These are phyloP conservation scores for Sporothrix brunneoviolacea DNA, from an alignment of 2,329 filamentous ascomycete species.

Conservation along the genomic window DNA sequence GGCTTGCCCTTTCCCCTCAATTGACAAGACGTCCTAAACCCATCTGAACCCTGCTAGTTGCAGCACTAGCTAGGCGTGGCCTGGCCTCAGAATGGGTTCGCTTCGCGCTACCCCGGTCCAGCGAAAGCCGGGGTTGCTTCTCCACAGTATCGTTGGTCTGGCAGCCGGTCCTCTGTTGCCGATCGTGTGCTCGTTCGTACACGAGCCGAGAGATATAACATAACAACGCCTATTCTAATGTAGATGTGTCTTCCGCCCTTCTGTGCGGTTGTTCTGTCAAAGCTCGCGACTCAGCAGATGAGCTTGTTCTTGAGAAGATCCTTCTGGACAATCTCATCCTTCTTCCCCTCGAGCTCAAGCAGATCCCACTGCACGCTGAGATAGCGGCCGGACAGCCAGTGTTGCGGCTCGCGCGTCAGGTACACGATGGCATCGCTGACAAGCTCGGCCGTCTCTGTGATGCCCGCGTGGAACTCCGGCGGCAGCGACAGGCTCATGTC, in stretches of 20 bases:
- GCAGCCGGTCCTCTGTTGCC: too few species aligned
- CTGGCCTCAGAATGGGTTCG: too few species aligned
- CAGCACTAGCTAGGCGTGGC: background rate
- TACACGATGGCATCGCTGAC: conserved; percentile 37
- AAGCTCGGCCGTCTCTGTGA: conserved; percentile 33
- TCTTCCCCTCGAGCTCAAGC: conserved; percentile 34
- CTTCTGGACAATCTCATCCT: conserved; percentile 33
- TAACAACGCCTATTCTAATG: too few species aligned
- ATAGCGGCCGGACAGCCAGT: conserved; percentile 41
- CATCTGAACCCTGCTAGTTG: background rate
- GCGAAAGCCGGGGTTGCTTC: too few species aligned
- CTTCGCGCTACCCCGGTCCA: too few species aligned
- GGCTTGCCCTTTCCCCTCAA: conserved; percentile 3
- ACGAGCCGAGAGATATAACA: too few species aligned
- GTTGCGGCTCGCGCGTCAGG: conserved; percentile 33
- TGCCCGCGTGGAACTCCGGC: conserved; percentile 1
- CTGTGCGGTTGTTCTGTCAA: too few species aligned
- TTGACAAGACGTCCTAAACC: too few species aligned
- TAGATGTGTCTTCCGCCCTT: too few species aligned
- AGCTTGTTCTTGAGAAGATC: conserved; percentile 5
- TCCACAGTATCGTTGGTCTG: too few species aligned
- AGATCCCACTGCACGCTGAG: conserved; percentile 41
- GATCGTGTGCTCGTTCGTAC: too few species aligned
- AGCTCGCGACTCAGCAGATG: too few species aligned
- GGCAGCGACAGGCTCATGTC: conserved; percentile 21